Conservation (phyloP, 2,329 filamentous ascomycete species). For the Pyrenochaeta sp. region DNA sequence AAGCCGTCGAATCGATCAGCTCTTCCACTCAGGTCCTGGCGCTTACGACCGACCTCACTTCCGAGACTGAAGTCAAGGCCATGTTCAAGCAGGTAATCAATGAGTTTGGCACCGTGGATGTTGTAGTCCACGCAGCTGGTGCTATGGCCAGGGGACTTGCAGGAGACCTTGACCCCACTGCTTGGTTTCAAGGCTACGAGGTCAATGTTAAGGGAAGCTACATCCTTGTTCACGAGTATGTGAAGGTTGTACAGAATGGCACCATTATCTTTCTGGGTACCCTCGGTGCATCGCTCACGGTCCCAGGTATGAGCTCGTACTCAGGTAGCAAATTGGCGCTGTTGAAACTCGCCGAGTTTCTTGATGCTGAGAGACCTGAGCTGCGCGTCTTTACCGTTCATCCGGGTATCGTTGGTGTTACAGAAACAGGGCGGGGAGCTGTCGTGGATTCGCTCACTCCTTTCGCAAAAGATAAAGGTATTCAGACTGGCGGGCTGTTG, state of each 20-base stretch:
- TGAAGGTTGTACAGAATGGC: constrained; percentile 5
- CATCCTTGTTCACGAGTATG: constrained; percentile 3
- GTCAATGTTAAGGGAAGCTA: constrained; percentile 21
- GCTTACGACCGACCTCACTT: constrained; percentile 28
- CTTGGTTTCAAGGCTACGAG: constrained; percentile 24
- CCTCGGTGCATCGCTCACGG: constrained; percentile 17
- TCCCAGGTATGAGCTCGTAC: constrained; percentile 31
- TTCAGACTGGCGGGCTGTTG: constrained; percentile 23
- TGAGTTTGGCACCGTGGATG: constrained; percentile 20
- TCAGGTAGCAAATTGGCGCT: constrained; percentile 32
- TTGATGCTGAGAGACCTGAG: constrained; percentile 29
- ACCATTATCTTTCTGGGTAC: constrained; percentile 30
- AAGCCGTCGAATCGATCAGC: constrained; percentile 18
- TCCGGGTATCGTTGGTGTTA: constrained; percentile 31
- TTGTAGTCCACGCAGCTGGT: constrained; percentile 28
- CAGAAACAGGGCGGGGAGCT: constrained; percentile 8
- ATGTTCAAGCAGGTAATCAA: constrained; percentile 23
- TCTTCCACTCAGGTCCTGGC: constrained; percentile 28
- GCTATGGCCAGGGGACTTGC: constrained; percentile 5
- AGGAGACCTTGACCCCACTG: constrained; percentile 8
- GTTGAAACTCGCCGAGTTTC: constrained; percentile 28
- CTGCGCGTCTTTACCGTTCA: constrained; percentile 32
- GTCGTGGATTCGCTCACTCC: constrained; percentile 18
- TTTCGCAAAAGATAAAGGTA: constrained; percentile 31
- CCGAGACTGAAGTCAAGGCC: constrained; percentile 21